Percentiles rank a stretch among this genome's conserved stretches.
Evolutionary conservation across 768 basidiomycete genomes (phyloP).

Genomic region (Tulasnella sp.): DNA sequence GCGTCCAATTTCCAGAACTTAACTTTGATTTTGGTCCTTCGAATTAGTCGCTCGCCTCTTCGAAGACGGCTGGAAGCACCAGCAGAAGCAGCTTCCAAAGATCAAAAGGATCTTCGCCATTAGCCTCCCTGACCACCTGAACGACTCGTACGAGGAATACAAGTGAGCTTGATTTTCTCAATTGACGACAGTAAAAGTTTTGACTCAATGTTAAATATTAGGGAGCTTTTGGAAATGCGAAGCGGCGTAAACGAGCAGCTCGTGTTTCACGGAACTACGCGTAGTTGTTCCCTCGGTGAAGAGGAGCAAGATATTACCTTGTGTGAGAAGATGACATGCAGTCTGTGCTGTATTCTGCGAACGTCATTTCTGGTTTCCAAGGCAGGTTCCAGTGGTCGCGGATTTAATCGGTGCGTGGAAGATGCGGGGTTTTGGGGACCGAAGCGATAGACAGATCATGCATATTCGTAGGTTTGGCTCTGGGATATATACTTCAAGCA

Average conservation of each 20-base stretch:
- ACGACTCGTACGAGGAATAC: not conserved
- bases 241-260: not conserved
- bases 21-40: not conserved
- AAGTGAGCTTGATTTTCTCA: not conserved
- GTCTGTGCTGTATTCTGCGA: not conserved
- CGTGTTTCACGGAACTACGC: not conserved
- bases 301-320: not conserved
- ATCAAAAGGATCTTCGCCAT: not conserved
- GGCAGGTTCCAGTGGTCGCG: not conserved
- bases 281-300: not conserved
- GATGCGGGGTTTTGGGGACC: not conserved
- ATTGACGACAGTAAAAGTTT: not conserved
- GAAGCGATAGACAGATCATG: not conserved
- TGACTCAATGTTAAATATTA: not conserved
- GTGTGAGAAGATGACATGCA: not conserved
- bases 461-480: not conserved
- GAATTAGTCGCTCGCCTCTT: not conserved
- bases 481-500: slow-evolving; percentile 7
- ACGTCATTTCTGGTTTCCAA: slow-evolving; percentile 5
- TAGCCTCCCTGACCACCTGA: not conserved
- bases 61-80: slow-evolving; percentile 6
- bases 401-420: not conserved
- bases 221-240: not conserved
- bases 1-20: not conserved
- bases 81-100: not conserved